Conservation (phyloP, 2,329 filamentous ascomycete species). For the Pseudogymnoascus sp. region DNA sequence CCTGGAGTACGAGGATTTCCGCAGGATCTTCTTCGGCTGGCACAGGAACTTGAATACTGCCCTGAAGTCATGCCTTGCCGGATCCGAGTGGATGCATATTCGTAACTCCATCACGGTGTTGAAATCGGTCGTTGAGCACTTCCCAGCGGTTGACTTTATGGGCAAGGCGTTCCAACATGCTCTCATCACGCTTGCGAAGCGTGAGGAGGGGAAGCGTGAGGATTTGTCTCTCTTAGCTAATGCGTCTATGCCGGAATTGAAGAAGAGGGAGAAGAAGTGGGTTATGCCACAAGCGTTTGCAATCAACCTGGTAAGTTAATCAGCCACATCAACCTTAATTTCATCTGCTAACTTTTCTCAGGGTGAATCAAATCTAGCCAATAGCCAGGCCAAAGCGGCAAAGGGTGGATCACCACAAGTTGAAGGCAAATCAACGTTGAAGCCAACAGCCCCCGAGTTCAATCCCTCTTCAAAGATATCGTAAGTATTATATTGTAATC, state of each 20-base stretch:
- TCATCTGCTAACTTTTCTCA: slow-evolving; percentile 23
- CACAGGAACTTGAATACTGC: slow-evolving; percentile 74
- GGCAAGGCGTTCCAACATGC: slow-evolving; percentile 58
- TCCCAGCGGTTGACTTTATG: slow-evolving; percentile 86
- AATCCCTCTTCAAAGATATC: slow-evolving; percentile 40
- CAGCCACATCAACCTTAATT: not conserved
- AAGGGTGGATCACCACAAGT: not conserved
- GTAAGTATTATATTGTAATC: slow-evolving; percentile 17
- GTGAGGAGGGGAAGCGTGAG: slow-evolving; percentile 57
- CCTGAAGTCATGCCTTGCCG: slow-evolving; percentile 71
- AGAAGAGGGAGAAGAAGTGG: slow-evolving; percentile 59
- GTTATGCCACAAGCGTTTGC: slow-evolving; percentile 67
- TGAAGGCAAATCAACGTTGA: slow-evolving; percentile 36
- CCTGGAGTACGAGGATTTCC: slow-evolving; percentile 78
- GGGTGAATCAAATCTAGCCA: slow-evolving; percentile 14
- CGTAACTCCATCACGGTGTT: slow-evolving; percentile 88
- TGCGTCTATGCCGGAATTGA: slow-evolving; percentile 61
- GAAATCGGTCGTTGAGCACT: slow-evolving; percentile 69
- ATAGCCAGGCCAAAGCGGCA: slow-evolving; percentile 10
- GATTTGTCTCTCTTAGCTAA: slow-evolving; percentile 68
- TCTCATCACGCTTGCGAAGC: slow-evolving; percentile 55
- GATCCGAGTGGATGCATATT: slow-evolving; percentile 94
- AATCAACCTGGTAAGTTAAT: slow-evolving; percentile 47
- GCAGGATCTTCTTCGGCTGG: slow-evolving; percentile 80
- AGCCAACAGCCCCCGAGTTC: slow-evolving; percentile 55